Evolutionary conservation across 805 yeast genomes (phyloP).

Genomic region (Candida oleophila): DNA sequence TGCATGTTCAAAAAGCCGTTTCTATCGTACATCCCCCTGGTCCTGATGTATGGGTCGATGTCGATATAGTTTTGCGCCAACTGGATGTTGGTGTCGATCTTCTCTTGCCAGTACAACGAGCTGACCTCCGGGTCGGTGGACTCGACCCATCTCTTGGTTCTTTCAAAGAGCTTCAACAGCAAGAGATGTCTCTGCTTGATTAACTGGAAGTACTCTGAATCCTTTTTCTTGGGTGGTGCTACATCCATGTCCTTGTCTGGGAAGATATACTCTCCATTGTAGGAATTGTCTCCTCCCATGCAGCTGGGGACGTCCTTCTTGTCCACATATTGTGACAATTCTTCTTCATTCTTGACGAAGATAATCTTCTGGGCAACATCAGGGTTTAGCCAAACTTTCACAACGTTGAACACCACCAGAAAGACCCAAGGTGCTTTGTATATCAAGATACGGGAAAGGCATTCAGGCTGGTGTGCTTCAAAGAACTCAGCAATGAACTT

Average conservation of each 20-base stretch:
- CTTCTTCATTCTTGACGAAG: conserved; percentile 66
- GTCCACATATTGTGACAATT: conserved; percentile 58
- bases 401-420: conserved; percentile 85
- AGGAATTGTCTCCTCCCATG: conserved; percentile 65
- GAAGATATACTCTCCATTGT: conserved; percentile 52
- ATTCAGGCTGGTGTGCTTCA: conserved; percentile 94
- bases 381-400: conserved; percentile 89
- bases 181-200: conserved; percentile 51
- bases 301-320: conserved; percentile 55
- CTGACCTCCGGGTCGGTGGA: conserved; percentile 48
- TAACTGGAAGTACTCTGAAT: conserved; percentile 37
- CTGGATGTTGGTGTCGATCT: conserved; percentile 50
- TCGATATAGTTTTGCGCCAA: conserved; percentile 60
- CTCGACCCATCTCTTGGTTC: conserved; percentile 76
- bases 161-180: conserved; percentile 50
- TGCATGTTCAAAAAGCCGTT: conserved; percentile 37
- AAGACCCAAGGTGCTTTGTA: conserved; percentile 97
- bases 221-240: conserved; percentile 18
- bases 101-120: conserved; percentile 45
- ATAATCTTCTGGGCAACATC: conserved; percentile 84
- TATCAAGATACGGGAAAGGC: conserved; percentile 74
- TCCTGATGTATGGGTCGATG: conserved; percentile 78
- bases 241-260: conserved; percentile 59
- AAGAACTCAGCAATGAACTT: conserved; percentile 81
- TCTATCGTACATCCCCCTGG: conserved; percentile 73